Evolutionary conservation across 2,329 filamentous ascomycete species (phyloP), one percentile per base, ranked within the genome.

Genomic region (Phaeosphaeriaceae sp.): DNA sequence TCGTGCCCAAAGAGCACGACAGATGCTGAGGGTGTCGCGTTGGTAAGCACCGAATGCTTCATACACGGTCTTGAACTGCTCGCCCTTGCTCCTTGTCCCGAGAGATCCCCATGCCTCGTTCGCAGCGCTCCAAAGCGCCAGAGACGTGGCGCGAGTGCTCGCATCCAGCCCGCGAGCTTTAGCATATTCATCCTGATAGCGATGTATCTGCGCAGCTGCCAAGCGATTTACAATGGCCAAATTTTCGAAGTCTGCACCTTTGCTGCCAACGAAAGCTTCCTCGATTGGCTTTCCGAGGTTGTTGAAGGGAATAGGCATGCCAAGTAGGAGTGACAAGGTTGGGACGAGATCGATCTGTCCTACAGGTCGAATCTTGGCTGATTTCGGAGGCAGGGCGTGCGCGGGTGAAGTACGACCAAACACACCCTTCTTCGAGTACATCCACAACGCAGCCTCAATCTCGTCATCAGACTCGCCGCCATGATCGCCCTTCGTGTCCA

Each of bases 381-480:
- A 92, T n/a, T 81, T 78, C 7, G 87, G 86, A 6, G 87, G 86
- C n/a, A 82, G 80, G 15, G 79, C 74, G 64, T 84, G 85, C 6
- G 87, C 85, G 2, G 86, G 80, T 50, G 86, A 83, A 1, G 88
- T 91, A 42, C 93, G 89, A 17, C 95, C 95, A 77, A 99, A 99
- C 10, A 92, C 78, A 0, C 89, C 88, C 67, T 88, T 89, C 77
- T 94, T 97, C 1, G 95, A 97, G 77, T 98, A 99, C 93, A 99
- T 97, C 94, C 95, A 99, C 49, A 99, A 79, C 1, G 95, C 93
- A 56, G 95, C 93, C 77, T 99, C 89, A 7, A 99, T 88, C 77
- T 99, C 95, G 64, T 98, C 93, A 67, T 97, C 92, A 30, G 94
- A 97, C 81, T 99, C 95, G 55, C 95, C 95, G n/a, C 95, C 95